phyloP scores from a whole-genome alignment of 257 asterid species.

The Solanum arcanum region DNA sequence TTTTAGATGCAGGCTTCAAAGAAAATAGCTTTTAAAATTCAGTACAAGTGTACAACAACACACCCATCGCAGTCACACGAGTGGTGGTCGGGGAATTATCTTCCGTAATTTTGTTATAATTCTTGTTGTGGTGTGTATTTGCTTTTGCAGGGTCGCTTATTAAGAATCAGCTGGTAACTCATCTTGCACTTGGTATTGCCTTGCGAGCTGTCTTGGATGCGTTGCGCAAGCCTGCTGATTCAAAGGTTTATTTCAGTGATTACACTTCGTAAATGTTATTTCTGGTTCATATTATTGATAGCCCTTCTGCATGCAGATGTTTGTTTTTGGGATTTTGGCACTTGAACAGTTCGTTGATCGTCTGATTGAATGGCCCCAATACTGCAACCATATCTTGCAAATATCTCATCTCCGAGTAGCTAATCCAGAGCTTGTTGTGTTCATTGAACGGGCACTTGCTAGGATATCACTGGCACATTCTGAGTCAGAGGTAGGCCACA shows the following conservation, averaged over 20 bases:
- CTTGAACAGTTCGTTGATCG: conserved; percentile 93
- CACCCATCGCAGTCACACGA: neutral
- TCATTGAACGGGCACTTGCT: conserved; percentile 63
- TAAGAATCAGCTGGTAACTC: conserved; percentile 92
- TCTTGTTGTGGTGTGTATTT: neutral
- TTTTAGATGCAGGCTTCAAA: neutral
- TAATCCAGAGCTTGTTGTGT: conserved; percentile 56
- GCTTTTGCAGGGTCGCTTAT: conserved; percentile 66
- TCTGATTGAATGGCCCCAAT: conserved; percentile 94
- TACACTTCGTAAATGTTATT: neutral
- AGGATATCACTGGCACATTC: conserved; percentile 56
- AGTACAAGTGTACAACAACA: neutral
- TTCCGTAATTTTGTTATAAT: neutral
- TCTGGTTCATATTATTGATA: conserved; percentile 4
- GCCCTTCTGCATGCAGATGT: conserved; percentile 53
- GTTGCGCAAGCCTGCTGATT: conserved; percentile 83
- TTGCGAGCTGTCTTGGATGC: conserved; percentile 91
- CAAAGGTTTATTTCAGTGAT: conserved; percentile 43
- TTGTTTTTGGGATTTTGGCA: conserved; percentile 83
- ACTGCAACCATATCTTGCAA: conserved; percentile 90
- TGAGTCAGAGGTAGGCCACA: conserved; percentile 50
- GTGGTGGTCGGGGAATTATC: neutral
- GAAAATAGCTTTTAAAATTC: neutral
- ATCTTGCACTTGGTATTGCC: conserved; percentile 88
- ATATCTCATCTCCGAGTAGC: conserved; percentile 87